Conservation (phyloP, 75 land plant genomes). For the Larix kaempferi region DNA sequence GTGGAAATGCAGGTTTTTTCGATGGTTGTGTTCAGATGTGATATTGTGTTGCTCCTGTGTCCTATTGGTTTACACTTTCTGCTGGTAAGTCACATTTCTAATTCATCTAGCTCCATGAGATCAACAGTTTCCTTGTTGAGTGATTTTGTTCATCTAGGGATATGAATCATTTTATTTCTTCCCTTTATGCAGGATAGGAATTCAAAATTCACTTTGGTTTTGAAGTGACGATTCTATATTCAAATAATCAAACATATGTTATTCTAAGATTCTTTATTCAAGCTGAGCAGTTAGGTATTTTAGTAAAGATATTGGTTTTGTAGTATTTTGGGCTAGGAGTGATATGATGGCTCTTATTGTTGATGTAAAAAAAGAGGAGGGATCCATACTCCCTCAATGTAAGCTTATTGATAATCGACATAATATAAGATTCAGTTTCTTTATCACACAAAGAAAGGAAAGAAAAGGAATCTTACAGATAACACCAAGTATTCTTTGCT, state of each 20-base stretch:
- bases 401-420: too few relatives aligned
- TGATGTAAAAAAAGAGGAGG: too few relatives aligned
- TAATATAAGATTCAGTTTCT: too few relatives aligned
- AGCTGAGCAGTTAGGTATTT: too few relatives aligned
- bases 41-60: slow-evolving; percentile 69
- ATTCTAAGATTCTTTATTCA: not conserved
- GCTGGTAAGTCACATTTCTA: slow-evolving; percentile 45
- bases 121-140: not conserved
- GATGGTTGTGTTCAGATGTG: slow-evolving; percentile 87
- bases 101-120: not conserved
- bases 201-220: not conserved
- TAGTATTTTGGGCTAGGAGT: too few relatives aligned
- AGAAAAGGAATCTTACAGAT: too few relatives aligned
- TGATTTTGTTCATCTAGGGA: not conserved
- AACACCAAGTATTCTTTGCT: not conserved
- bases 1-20: slow-evolving; percentile 60
- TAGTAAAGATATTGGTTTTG: too few relatives aligned
- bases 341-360: too few relatives aligned
- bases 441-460: too few relatives aligned
- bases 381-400: too few relatives aligned
- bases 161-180: not conserved
- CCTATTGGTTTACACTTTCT: slow-evolving; percentile 79
- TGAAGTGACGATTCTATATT: not conserved
- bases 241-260: not conserved
- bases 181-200: not conserved